These are phyloP conservation scores for Saccharomycopsis fibuligera DNA, from an alignment of 805 yeast species.

Conservation along the genomic window DNA sequence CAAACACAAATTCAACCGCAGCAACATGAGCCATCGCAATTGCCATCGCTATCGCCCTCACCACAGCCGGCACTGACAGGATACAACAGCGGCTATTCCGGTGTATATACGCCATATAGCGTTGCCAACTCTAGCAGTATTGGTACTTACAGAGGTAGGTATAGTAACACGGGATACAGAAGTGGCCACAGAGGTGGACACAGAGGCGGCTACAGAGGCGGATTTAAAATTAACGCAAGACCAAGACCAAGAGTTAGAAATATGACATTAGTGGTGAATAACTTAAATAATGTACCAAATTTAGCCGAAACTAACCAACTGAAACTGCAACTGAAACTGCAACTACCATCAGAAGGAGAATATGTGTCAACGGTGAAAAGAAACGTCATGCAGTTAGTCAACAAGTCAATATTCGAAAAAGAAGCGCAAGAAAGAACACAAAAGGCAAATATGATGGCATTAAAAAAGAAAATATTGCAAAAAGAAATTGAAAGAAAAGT, in stretches of 20 bases:
- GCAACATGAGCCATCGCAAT: too few species aligned
- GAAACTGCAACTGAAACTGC: neutral
- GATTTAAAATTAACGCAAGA: neutral
- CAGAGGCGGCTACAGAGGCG: neutral
- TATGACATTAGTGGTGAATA: slow-evolving; percentile 29
- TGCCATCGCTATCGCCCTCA: too few species aligned
- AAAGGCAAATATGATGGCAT: slow-evolving; percentile 20
- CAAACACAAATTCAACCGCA: too few species aligned
- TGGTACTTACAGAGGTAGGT: slow-evolving; percentile 21
- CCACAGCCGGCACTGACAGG: too few species aligned
- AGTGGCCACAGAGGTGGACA: neutral
- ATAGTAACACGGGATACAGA: slow-evolving; percentile 22
- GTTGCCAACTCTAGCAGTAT: too few species aligned
- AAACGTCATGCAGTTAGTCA: slow-evolving; percentile 36
- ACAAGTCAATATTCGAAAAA: slow-evolving; percentile 31
- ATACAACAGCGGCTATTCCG: too few species aligned
- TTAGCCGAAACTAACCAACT: too few species aligned
- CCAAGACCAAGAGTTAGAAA: slow-evolving; percentile 23
- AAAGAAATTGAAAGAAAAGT: slow-evolving; percentile 20
- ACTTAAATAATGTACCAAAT: neutral
- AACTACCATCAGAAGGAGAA: slow-evolving; percentile 9
- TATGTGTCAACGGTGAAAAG: slow-evolving; percentile 10
- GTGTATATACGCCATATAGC: too few species aligned
- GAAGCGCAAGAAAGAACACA: slow-evolving; percentile 27
- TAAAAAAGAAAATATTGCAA: slow-evolving; percentile 22